Evolutionary conservation across 305 asterid genomes (phyloP).

Genomic region (Striga hermonthica): DNA sequence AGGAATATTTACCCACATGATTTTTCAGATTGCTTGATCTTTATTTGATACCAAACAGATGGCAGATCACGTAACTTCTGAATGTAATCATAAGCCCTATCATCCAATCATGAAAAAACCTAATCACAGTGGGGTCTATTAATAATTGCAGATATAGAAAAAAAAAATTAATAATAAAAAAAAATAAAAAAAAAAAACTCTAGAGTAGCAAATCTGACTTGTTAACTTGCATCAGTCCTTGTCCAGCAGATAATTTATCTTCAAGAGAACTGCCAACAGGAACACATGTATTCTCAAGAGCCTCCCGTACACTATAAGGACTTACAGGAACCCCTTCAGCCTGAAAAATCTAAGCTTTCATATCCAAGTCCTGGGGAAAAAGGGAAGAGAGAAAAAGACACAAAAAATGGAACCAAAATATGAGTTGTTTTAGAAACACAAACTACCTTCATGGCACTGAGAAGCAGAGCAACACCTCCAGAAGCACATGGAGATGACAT

Average conservation of each 20-base stretch:
- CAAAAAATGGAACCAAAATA: constrained; percentile 18
- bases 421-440: constrained; percentile 9
- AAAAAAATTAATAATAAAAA: too few species aligned
- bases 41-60: constrained; percentile 72
- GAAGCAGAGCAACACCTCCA: constrained; percentile 93
- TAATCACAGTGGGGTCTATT: constrained; percentile 30
- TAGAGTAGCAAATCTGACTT: constrained; percentile 50
- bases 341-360: constrained; percentile 44
- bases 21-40: constrained; percentile 72
- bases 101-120: constrained; percentile 35
- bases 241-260: constrained; percentile 88
- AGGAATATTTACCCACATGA: constrained; percentile 53
- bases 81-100: constrained; percentile 89
- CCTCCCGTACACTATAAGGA: constrained; percentile 83
- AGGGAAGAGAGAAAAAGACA: not conserved
- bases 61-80: constrained; percentile 64
- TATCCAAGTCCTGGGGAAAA: constrained; percentile 30
- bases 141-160: constrained; percentile 30
- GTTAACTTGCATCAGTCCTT: constrained; percentile 98
- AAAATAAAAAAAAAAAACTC: constrained; percentile 33
- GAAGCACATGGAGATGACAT: constrained; percentile 99
- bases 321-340: constrained; percentile 86
- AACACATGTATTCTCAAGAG: constrained; percentile 84
- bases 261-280: constrained; percentile 80
- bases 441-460: constrained; percentile 96